These are phyloP conservation scores for Cladorrhinum sp. DNA, from an alignment of 2,329 filamentous ascomycete species.

Conservation along the genomic window DNA sequence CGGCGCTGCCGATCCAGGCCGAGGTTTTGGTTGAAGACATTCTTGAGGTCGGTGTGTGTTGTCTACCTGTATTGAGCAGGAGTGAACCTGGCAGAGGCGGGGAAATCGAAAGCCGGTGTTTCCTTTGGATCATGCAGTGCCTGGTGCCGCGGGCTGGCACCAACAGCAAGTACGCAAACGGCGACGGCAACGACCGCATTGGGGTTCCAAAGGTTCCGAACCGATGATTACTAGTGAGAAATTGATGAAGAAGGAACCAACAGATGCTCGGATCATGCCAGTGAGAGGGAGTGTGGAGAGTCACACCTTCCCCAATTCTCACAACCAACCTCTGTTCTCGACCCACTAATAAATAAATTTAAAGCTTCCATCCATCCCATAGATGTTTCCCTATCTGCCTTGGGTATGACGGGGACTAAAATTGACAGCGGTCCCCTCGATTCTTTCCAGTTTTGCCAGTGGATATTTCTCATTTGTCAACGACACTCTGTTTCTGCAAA, in stretches of 20 bases:
- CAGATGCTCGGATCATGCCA: neutral
- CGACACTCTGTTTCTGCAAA: neutral
- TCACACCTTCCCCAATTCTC: neutral
- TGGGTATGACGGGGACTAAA: neutral
- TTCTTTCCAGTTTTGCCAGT: neutral
- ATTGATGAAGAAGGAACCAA: no score
- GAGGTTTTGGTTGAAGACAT: conserved; percentile 18
- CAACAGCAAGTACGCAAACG: neutral
- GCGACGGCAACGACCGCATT: neutral
- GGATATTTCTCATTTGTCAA: neutral
- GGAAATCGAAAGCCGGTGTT: neutral
- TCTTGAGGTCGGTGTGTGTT: conserved; percentile 3
- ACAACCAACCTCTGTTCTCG: neutral
- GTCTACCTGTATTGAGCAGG: neutral
- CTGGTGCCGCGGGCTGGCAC: neutral
- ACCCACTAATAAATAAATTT: neutral
- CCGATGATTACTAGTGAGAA: neutral
- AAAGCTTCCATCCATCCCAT: neutral
- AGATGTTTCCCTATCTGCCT: no score
- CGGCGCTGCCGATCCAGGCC: conserved; percentile 33
- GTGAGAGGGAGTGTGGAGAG: neutral
- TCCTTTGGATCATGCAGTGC: neutral
- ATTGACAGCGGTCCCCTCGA: neutral
- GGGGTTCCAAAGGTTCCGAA: neutral
- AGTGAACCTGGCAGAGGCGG: neutral